These are phyloP conservation scores for Aspergillus avenaceus DNA, from an alignment of 495 filamentous ascomycete species.

Conservation along the genomic window DNA sequence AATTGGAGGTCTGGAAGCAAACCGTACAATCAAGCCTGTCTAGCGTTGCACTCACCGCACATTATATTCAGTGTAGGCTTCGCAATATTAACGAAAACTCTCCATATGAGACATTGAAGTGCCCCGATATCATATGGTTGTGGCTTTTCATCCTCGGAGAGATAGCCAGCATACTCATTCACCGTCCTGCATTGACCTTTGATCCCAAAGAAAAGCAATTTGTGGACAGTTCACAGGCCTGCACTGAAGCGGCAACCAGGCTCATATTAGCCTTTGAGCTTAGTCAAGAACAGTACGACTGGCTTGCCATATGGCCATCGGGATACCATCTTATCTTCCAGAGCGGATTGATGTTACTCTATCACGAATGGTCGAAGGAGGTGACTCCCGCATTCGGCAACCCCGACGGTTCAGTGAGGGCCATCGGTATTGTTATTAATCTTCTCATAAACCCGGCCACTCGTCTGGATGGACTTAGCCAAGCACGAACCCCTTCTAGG, in stretches of 20 bases:
- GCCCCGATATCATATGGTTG: not conserved
- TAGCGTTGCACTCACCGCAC: not conserved
- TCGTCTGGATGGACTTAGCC: not conserved
- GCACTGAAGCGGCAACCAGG: not conserved
- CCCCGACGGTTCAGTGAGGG: too few species aligned
- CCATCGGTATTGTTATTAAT: not conserved
- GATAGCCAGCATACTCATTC: not conserved
- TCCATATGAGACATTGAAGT: not conserved
- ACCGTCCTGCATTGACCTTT: not conserved
- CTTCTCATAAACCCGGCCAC: not conserved
- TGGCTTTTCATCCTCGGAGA: not conserved
- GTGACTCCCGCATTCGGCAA: not conserved
- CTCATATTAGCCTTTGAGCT: not conserved
- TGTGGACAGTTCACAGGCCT: not conserved
- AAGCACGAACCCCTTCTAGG: not conserved
- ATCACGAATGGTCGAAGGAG: not conserved
- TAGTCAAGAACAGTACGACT: not conserved
- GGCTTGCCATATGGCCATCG: not conserved
- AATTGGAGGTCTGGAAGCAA: not conserved
- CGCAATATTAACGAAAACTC: not conserved
- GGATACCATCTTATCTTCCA: not conserved
- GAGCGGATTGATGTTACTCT: not conserved
- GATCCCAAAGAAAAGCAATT: not conserved
- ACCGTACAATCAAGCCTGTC: not conserved
- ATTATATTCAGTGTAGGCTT: not conserved